Evolutionary conservation across 2,329 filamentous ascomycete species (phyloP).

Genomic region (Cordyceps tenuipes): DNA sequence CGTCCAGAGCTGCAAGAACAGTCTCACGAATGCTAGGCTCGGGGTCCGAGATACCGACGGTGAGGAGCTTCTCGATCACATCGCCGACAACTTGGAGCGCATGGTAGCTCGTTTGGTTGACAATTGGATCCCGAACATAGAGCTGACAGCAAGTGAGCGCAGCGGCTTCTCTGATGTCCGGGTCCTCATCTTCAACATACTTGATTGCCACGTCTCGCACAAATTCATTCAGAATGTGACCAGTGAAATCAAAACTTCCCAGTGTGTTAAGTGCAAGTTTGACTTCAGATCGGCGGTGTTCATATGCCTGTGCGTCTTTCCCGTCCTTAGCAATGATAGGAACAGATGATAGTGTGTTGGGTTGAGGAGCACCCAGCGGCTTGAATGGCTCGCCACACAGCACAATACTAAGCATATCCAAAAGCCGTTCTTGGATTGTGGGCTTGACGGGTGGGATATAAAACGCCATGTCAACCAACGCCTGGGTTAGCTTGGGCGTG

Average conservation of each 20-base stretch:
- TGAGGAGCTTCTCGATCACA: slow-evolving; percentile 93
- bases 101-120: slow-evolving; percentile 95
- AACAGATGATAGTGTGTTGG: slow-evolving; percentile 70
- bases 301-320: slow-evolving; percentile 74
- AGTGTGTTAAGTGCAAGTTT: slow-evolving; percentile 89
- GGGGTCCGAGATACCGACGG: slow-evolving; percentile 86
- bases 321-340: slow-evolving; percentile 81
- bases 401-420: slow-evolving; percentile 92
- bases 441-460: slow-evolving; percentile 93
- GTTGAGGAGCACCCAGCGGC: slow-evolving; percentile 79
- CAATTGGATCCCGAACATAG: slow-evolving; percentile 92
- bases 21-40: slow-evolving; percentile 83
- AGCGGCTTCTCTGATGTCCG: slow-evolving; percentile 86
- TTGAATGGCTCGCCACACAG: slow-evolving; percentile 88
- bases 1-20: slow-evolving; percentile 81
- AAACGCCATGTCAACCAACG: slow-evolving; percentile 95
- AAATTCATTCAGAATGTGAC: slow-evolving; percentile 94
- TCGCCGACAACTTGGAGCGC: slow-evolving; percentile 95
- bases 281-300: slow-evolving; percentile 75
- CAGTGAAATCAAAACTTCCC: slow-evolving; percentile 93
- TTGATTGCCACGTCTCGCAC: slow-evolving; percentile 96
- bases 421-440: slow-evolving; percentile 84
- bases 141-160: slow-evolving; percentile 96
- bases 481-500: slow-evolving; percentile 87
- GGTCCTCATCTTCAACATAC: slow-evolving; percentile 93